Base-by-base conservation (phyloP, 176 grass and related monocot genomes). In the Triticum monococcum region DNA sequence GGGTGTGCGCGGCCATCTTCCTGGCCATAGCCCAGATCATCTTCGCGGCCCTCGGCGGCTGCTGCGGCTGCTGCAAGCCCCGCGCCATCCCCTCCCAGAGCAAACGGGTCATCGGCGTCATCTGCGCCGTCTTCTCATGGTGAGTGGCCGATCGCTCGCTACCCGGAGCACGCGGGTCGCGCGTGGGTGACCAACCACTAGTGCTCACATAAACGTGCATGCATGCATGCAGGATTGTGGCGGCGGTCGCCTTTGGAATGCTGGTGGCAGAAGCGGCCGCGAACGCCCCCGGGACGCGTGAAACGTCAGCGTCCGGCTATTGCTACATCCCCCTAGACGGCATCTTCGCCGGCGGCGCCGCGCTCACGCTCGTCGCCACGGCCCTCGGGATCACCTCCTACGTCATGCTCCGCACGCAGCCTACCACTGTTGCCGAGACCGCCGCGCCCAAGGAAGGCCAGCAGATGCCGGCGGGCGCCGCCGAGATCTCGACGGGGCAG, bases 11-110 rank as follows among this genome's bases (percentile, higher is more conserved):
- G 17, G 40, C 32, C n/a, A 32, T 90, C 79, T 86, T 90, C 89
- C 79, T 90, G 12, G 1, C 75, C 24, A 17, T 37, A 2, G 77
- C 60, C 32, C 87, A 89, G 87, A 40, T 75, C 77, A 57, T 38
- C 54, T 7, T 86, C 31, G 10, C 84, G 8, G 40, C 31, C n/a
- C 64, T 52, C 22, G 79, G 84, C 38, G 84, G 84, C 38, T 90
- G 89, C 41, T 90, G 84, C 41, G 64, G 89, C 5, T 83, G 79
- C 89, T 83, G 84, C 89, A 85, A 68, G 72, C 73, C 84, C 17
- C 64, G 84, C 11, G 74, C 73, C 71, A 64, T 85, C 3, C 68
- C 60, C 2, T 85, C 77, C 12, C 17, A 45, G 46, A 12, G 84
- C 74, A 79, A 83, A 68, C 85, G 67, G 16, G 10, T 75, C 25